These are phyloP conservation scores for Phytophthora pini DNA, from an alignment of 352 stramenopile species.

Conservation along the genomic window DNA sequence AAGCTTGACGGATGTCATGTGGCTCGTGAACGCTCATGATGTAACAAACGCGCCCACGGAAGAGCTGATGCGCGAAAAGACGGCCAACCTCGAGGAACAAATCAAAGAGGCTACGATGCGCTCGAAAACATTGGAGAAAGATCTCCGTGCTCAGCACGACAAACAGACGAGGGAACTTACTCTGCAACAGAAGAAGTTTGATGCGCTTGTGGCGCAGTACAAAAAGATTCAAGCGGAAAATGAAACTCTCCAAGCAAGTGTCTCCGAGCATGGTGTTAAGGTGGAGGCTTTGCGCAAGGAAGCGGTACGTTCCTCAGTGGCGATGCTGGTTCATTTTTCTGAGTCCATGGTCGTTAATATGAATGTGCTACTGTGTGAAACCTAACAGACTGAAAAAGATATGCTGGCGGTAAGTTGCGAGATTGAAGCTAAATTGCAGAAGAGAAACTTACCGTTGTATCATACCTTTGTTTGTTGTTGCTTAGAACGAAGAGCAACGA, in stretches of 20 bases:
- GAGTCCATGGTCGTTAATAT: slow-evolving; percentile 11
- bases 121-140: slow-evolving; percentile 73
- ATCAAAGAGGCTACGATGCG: slow-evolving; percentile 85
- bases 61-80: slow-evolving; percentile 89
- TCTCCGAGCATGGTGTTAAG: slow-evolving; percentile 61
- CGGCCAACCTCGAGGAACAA: slow-evolving; percentile 87
- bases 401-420: slow-evolving; percentile 68
- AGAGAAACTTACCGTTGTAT: slow-evolving; percentile 1
- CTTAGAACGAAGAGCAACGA: slow-evolving; percentile 88
- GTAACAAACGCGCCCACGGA: slow-evolving; percentile 75
- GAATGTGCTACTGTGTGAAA: slow-evolving; percentile 12
- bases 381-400: slow-evolving; percentile 85
- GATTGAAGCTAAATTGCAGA: background rate
- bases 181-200: slow-evolving; percentile 82
- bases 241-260: slow-evolving; percentile 74
- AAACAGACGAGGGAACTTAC: slow-evolving; percentile 77
- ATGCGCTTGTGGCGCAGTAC: slow-evolving; percentile 80
- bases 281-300: slow-evolving; percentile 86
- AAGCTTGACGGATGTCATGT: slow-evolving; percentile 80
- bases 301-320: slow-evolving; percentile 55
- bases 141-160: slow-evolving; percentile 76
- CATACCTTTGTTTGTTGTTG: slow-evolving; percentile 6
- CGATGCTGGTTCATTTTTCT: background rate
- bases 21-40: slow-evolving; percentile 86
- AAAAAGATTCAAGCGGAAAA: slow-evolving; percentile 86